Base-by-base conservation (phyloP, 495 filamentous ascomycete genomes). In the Aspergillus campestris region DNA sequence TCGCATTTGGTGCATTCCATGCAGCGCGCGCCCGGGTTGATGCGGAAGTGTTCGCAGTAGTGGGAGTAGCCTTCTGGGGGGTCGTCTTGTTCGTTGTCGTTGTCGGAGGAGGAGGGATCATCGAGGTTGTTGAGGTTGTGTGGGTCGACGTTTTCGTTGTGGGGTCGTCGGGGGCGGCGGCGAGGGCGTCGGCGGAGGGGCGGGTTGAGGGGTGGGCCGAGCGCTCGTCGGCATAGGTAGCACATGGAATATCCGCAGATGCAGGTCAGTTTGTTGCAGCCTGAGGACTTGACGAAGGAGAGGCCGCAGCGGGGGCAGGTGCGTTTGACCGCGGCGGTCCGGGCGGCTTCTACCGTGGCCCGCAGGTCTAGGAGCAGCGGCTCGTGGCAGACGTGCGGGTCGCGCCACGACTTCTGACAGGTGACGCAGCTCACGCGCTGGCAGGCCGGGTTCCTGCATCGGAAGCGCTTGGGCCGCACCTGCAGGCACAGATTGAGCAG, bases 241-340 rank as follows among this genome's bases (percentile, higher is more conserved):
- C 92, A 98, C 92, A 98, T 98, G 48, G 83, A 82, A 64, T 96
- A 98, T 0, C 92, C 90, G 61, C 92, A 98, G n/a, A 87, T 76
- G 60, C 92, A 98, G n/a, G 86, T 90, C 11, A 98, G 66, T 62
- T 95, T 96, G 67, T 98, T 98, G 73, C 92, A 98, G 48, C 92
- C 92, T 30, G 83, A 81, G 3, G 77, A 80, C 58, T 96, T 96
- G 62, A 98, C 84, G 57, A 98, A 96, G 11, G 84, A 86, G 18
- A 89, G 81, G 47, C 84, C 79, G 69, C 92, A 98, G 42, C 79
- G 75, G 8, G 92, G 92, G 61, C 92, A 98, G 12, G 90, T 95
- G 34, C 92, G 87, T 65, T 98, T 98, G 51, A 98, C 80, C 10
- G 92, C 92, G 42, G 89, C 81, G 33, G 89, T 91, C 69, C 90